Conservation (phyloP, 371 early-diverging fungal genomes). For the Mucor mucedo region DNA sequence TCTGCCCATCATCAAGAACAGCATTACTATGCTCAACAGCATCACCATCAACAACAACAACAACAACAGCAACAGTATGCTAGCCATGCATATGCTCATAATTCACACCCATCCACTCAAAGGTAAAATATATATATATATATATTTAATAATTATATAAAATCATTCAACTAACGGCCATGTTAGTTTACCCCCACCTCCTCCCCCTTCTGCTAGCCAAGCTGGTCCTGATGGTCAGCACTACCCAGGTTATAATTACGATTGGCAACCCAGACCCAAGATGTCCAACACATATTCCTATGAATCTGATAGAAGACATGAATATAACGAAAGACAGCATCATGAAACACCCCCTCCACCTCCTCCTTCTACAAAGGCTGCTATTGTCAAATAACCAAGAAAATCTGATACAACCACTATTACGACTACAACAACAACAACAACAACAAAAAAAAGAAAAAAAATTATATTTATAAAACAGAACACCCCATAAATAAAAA, state of each 20-base stretch:
- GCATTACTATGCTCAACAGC: constrained; percentile 19
- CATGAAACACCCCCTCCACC: not conserved
- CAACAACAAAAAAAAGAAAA: not conserved
- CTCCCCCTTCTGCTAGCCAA: not conserved
- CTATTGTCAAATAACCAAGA: not conserved
- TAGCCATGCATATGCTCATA: constrained; percentile 19
- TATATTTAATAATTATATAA: too few species aligned
- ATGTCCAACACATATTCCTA: constrained; percentile 3
- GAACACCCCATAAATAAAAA: too few species aligned
- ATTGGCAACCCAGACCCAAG: constrained; percentile 14
- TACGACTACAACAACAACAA: too few species aligned
- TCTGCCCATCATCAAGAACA: constrained; percentile 15
- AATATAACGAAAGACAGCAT: constrained; percentile 8
- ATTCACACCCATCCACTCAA: not conserved
- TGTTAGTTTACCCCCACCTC: constrained; percentile 2
- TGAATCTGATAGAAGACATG: constrained; percentile 19
- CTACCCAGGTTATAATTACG: constrained; percentile 12
- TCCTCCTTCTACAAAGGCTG: constrained; percentile 1
- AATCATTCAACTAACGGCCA: not conserved
- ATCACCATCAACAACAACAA: constrained; percentile 11
- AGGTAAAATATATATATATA: too few species aligned
- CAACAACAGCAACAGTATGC: constrained; percentile 13
- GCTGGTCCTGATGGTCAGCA: not conserved
- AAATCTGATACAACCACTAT: not conserved
- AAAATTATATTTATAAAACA: not conserved